Percentiles rank a stretch among this genome's conserved stretches.
Evolutionary conservation across 805 yeast genomes (phyloP).

Genomic region (Naumovozyma dairenensis): DNA sequence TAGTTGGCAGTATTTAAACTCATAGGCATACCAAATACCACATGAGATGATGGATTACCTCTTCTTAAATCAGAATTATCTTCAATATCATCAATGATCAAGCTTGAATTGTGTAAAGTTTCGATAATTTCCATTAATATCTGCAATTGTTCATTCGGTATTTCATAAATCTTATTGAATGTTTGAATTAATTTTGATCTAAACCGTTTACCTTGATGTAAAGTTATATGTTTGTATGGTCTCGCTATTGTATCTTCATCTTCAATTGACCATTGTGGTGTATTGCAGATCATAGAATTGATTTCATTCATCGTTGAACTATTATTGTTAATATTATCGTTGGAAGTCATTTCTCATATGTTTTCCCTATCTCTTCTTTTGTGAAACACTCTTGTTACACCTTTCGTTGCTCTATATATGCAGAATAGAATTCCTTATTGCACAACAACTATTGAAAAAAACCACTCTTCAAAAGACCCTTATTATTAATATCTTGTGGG

Average conservation of each 20-base stretch:
- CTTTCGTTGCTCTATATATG: no score
- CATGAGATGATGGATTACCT: constrained; percentile 73
- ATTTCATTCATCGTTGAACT: constrained; percentile 5
- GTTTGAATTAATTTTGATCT: constrained; percentile 39
- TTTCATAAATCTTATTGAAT: constrained; percentile 43
- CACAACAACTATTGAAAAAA: no score
- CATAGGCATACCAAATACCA: constrained; percentile 64
- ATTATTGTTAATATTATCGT: no score
- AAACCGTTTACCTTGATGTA: constrained; percentile 48
- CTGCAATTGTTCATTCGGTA: constrained; percentile 32
- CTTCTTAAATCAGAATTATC: constrained; percentile 64
- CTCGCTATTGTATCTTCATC: constrained; percentile 26
- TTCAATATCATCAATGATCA: constrained; percentile 81
- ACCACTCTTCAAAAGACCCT: no score
- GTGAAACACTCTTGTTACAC: no score
- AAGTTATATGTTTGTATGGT: constrained; percentile 44
- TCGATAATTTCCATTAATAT: constrained; percentile 42
- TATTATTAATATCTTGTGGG: no score
- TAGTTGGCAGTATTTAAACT: constrained; percentile 78
- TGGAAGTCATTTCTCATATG: no score
- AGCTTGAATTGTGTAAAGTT: constrained; percentile 54
- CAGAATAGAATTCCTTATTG: no score
- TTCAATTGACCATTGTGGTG: constrained; percentile 23
- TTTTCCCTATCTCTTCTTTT: no score
- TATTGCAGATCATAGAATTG: constrained; percentile 6